Base-by-base conservation (phyloP, 192 early-diverging fungal species). In the Podila clonocystis region DNA sequence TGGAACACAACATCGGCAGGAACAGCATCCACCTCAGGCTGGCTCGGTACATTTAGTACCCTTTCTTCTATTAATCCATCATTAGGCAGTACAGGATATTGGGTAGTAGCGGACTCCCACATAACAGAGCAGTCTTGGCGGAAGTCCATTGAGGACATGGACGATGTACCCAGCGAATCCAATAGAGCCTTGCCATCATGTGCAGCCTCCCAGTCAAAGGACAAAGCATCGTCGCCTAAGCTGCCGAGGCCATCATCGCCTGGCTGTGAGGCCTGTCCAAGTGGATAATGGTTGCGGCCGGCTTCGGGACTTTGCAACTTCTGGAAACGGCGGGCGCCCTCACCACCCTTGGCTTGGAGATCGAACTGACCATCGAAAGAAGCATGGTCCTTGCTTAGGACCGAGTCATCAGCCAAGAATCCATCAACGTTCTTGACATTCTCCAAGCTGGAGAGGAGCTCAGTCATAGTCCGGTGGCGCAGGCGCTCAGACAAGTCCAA, bases 251-350 rank as follows among this genome's bases (percentile, higher is more conserved):
- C 52, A 26, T 26, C 52, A 55, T 55, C 52, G 22, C 22, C 52
- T 24, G 24, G 20, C n/a, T 24, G n/a, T 12, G 52, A 9, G 8
- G 52, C 52, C 20, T 24, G 8, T 55, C 52, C 52, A 55, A 70
- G 67, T 73, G 70, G 65, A 38, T 73, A 29, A 70, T 71, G 62
- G 65, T 59, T 50, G 24, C 65, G 70, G 20, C 48, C 38, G 31
- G 67, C 67, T 57, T 70, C 67, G 24, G 77, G 77, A 80, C 67
- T 80, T 71, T 71, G 70, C 34, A 52, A 65, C 59, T 31, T 36
- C 67, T 33, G 55, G 50, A 65, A 20, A 5, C 66, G 41, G 19
- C 34, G 77, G 71, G 77, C 71, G 28, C 50, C 65, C 65, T 65
- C 77, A 73, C 31, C 58, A 62, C 38, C 34, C 66, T 73, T 62